These are phyloP conservation scores for Plasmodiophora brassicae DNA, from an alignment of 208 protist species.

Conservation along the genomic window DNA sequence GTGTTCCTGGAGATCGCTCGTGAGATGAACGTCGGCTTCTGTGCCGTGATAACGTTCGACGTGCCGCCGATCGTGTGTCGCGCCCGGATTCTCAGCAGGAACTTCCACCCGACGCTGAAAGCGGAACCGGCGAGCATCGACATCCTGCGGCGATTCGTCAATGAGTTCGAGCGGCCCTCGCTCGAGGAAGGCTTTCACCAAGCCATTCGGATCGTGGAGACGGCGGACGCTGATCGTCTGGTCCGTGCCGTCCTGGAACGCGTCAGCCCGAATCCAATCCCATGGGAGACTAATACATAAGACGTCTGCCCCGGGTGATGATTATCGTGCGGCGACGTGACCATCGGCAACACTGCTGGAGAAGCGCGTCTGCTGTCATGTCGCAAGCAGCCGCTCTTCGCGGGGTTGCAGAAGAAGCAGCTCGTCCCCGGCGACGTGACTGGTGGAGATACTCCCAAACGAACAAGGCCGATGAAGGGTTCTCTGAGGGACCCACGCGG, in stretches of 20 bases:
- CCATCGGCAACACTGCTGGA: too few species aligned
- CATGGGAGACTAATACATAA: too few species aligned
- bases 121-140: background rate
- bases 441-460: too few species aligned
- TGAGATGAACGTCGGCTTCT: background rate
- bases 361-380: too few species aligned
- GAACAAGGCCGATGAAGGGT: too few species aligned
- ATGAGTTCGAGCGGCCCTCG: slow-evolving; percentile 12
- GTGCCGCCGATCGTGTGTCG: background rate
- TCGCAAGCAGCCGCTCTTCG: too few species aligned
- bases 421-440: too few species aligned
- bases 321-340: too few species aligned
- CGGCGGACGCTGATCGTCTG: background rate
- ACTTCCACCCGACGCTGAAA: background rate
- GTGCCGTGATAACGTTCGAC: background rate
- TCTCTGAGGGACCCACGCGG: too few species aligned
- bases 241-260: background rate
- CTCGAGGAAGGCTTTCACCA: background rate
- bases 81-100: background rate
- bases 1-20: background rate
- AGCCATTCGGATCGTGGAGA: background rate
- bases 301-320: too few species aligned
- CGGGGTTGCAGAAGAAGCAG: too few species aligned
- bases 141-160: background rate
- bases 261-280: too few species aligned